A percentile compares a stretch with the other conserved stretches of the same genome.
phyloP scores from a whole-genome alignment of 805 yeast species.

The Debaryomyces castellii region DNA sequence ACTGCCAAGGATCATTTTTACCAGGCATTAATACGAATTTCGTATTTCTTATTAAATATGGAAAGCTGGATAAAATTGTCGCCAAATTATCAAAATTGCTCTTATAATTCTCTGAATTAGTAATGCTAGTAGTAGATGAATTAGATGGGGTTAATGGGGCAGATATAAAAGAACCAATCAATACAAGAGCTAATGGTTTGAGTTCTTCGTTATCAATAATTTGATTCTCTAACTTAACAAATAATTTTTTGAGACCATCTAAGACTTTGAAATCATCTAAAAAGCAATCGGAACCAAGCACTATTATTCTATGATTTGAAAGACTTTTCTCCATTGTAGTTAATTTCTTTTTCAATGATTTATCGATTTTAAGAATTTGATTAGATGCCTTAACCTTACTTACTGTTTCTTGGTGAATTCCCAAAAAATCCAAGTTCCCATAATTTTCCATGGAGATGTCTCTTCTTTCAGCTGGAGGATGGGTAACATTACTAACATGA shows the following conservation, averaged over 20 bases:
- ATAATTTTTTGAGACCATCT: conserved; percentile 65
- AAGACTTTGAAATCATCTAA: conserved; percentile 60
- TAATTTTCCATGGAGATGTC: conserved; percentile 63
- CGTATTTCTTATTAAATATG: conserved; percentile 49
- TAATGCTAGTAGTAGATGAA: conserved; percentile 46
- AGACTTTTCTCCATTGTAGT: conserved; percentile 55
- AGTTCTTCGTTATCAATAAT: conserved; percentile 37
- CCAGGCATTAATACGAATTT: conserved; percentile 83
- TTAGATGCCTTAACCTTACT: conserved; percentile 29
- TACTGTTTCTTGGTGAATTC: conserved; percentile 32
- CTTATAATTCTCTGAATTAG: conserved; percentile 58
- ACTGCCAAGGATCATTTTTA: conserved; percentile 89
- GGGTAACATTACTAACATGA: conserved; percentile 73
- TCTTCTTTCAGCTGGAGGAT: conserved; percentile 86
- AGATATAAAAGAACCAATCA: conserved; percentile 80
- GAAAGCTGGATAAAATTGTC: conserved; percentile 56
- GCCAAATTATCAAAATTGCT: conserved; percentile 75
- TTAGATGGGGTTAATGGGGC: conserved; percentile 60
- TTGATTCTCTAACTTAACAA: conserved; percentile 46
- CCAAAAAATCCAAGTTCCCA: conserved; percentile 75
- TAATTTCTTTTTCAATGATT: conserved; percentile 54
- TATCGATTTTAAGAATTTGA: conserved; percentile 56
- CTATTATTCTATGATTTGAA: conserved; percentile 55
- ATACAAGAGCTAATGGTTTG: conserved; percentile 65
- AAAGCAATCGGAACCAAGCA: conserved; percentile 74